These are phyloP conservation scores for Papiliotrema fonsecae DNA, from an alignment of 1,284 basidiomycete species.

Conservation along the genomic window DNA sequence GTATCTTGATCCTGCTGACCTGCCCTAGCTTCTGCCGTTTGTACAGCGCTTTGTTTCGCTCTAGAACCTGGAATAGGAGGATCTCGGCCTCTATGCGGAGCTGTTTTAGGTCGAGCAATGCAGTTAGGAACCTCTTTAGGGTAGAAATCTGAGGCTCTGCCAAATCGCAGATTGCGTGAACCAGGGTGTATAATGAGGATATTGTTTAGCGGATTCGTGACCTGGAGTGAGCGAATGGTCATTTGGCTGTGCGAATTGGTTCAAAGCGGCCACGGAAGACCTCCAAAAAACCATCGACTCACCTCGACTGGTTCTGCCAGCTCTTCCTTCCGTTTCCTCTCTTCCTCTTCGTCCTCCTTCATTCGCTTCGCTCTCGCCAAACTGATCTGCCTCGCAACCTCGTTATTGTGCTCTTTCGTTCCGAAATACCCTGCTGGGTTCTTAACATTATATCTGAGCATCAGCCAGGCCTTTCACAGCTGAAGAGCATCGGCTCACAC, in stretches of 20 bases:
- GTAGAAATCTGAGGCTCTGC: constrained; percentile 72
- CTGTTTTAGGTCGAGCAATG: constrained; percentile 33
- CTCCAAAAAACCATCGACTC: too few relatives aligned
- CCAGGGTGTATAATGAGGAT: constrained; percentile 89
- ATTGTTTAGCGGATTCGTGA: constrained; percentile 28
- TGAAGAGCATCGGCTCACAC: constrained; percentile 14
- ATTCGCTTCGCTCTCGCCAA: constrained; percentile 19
- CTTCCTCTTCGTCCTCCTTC: constrained; percentile 23
- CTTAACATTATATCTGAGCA: constrained; percentile 36
- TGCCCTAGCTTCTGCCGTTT: not conserved
- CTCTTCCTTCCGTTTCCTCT: constrained; percentile 9
- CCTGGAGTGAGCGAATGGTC: not conserved
- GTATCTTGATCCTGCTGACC: not conserved
- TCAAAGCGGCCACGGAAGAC: too few relatives aligned
- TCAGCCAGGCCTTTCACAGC: not conserved
- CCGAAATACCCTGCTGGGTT: constrained; percentile 43
- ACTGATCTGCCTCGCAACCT: constrained; percentile 34
- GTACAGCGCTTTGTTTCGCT: constrained; percentile 9
- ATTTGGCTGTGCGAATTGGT: not conserved
- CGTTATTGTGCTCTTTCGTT: constrained; percentile 35
- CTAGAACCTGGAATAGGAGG: constrained; percentile 27
- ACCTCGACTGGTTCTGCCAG: constrained; percentile 21
- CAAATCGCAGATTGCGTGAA: constrained; percentile 78
- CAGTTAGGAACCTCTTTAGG: constrained; percentile 46
- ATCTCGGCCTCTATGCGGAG: constrained; percentile 16